Base-by-base conservation (phyloP, 2,329 filamentous ascomycete species). In the Colletotrichum destructivum region DNA sequence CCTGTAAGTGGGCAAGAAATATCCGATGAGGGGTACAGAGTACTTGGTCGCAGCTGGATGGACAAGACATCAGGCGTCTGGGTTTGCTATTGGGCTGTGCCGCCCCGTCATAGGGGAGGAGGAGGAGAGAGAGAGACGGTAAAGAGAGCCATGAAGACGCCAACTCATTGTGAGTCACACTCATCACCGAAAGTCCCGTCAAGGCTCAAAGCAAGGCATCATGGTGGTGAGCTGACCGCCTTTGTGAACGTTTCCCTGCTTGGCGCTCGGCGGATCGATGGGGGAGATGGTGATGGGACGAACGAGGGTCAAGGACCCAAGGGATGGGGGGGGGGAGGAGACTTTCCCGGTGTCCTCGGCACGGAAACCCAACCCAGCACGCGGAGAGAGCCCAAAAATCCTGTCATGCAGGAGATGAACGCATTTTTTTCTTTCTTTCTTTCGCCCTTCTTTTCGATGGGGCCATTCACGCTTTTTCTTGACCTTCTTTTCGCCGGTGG, bases 81-180 rank as follows among this genome's bases (percentile, higher is more conserved):
- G n/a, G 46, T 13, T n/a, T 21, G 15, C 26, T 13, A 65, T 65
- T 55, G 66, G 61, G 15, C 15, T 21, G 40, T 56, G 51, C 26
- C 26, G 26, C 23, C 40, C 23, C 52, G 52, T n/a, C 26, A n/a
- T n/a, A n/a, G n/a, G n/a, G n/a, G n/a, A n/a, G n/a, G n/a, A n/a
- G n/a, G n/a, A n/a, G n/a, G n/a, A 44, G 16, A 26, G 23, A 26
- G 2, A 26, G 23, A 26, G 23, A 26, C 23, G 23, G 23, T 26
- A 26, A 26, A 26, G 26, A 26, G 26, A 26, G 26, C 26, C n/a
- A 11, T 18, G 52, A 35, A 23, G 62, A 46, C 26, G 67, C 68
- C 68, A 71, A 38, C 63, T 52, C 68, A 71, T 46, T 62, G 49
- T 71, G 68, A 71, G 68, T 71, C 68, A 71, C 68, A 56, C 23